A percentile compares a stretch with the other conserved stretches of the same genome.
Evolutionary conservation across 345 rosid genomes (phyloP).

Genomic region (Limnanthes douglasii): DNA sequence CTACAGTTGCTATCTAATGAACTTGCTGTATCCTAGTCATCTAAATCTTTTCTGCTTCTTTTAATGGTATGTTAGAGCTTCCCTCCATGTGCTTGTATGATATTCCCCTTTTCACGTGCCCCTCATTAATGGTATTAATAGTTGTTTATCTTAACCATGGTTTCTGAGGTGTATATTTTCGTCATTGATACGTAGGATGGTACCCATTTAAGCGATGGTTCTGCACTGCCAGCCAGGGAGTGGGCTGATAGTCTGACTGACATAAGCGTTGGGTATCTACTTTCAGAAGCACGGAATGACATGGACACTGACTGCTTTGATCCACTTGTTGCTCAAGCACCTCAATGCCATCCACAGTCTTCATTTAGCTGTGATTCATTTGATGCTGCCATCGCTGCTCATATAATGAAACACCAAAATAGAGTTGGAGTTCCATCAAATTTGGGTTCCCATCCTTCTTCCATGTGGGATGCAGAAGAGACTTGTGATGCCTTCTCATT

Average conservation of each 20-base stretch:
- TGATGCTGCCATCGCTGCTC: constrained; percentile 98
- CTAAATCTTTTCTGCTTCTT: too few relatives aligned
- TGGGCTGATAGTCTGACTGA: constrained; percentile 98
- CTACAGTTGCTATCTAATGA: background rate
- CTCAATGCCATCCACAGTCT: constrained; percentile 36
- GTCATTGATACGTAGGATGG: constrained; percentile 21
- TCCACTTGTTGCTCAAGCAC: constrained; percentile 21
- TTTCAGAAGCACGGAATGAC: constrained; percentile 49
- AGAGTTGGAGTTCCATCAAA: constrained; percentile 26
- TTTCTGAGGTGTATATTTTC: constrained; percentile 7
- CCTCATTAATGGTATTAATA: too few relatives aligned
- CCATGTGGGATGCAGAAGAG: constrained; percentile 96
- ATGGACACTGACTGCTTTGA: constrained; percentile 22
- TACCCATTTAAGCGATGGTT: constrained; percentile 17
- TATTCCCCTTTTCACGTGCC: too few relatives aligned
- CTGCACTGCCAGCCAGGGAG: constrained; percentile 52
- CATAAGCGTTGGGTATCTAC: constrained; percentile 83
- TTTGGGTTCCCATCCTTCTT: constrained; percentile 29
- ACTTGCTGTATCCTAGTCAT: background rate
- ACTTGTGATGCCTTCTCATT: constrained; percentile 96
- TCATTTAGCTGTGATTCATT: constrained; percentile 88
- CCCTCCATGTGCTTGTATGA: too few relatives aligned
- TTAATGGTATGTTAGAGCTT: too few relatives aligned
- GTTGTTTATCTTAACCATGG: too few relatives aligned
- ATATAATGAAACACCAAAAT: constrained; percentile 64